These are phyloP conservation scores for Ustilago xerochloae DNA, from an alignment of 1,284 basidiomycete species.

Conservation along the genomic window DNA sequence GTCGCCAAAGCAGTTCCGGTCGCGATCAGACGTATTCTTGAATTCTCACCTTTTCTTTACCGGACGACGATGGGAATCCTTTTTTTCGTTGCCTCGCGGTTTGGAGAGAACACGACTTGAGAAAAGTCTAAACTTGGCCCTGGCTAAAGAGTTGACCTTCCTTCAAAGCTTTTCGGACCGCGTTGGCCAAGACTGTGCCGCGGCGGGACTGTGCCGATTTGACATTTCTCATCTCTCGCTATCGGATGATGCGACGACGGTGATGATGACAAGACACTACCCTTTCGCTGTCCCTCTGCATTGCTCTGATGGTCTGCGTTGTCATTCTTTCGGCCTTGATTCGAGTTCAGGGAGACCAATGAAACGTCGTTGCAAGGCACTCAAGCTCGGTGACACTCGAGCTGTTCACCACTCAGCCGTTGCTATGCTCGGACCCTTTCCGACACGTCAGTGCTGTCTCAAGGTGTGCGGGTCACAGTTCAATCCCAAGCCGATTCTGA, in stretches of 20 bases:
- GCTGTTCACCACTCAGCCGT: background rate
- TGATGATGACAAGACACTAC: background rate
- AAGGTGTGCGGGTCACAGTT: too few relatives aligned
- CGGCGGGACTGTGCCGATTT: slow-evolving; percentile 1
- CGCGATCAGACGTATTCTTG: slow-evolving; percentile 45
- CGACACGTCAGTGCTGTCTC: too few relatives aligned
- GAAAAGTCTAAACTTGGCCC: background rate
- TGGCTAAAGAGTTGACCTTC: background rate
- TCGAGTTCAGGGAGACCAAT: too few relatives aligned
- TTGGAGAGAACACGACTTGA: background rate
- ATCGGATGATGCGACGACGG: background rate
- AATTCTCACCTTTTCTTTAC: slow-evolving; percentile 26
- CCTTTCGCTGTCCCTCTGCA: too few relatives aligned
- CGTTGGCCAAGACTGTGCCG: background rate
- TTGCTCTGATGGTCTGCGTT: too few relatives aligned
- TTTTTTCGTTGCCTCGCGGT: background rate
- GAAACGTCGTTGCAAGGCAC: background rate
- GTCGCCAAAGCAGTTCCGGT: slow-evolving; percentile 22
- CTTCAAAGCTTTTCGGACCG: background rate
- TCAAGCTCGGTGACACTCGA: background rate
- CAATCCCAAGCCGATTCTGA: too few relatives aligned
- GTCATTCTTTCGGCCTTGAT: too few relatives aligned
- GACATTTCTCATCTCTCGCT: background rate
- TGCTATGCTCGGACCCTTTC: background rate
- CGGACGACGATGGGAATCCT: slow-evolving; percentile 27